Base-by-base conservation (phyloP, 768 basidiomycete species). In the Lentinula edodes region DNA sequence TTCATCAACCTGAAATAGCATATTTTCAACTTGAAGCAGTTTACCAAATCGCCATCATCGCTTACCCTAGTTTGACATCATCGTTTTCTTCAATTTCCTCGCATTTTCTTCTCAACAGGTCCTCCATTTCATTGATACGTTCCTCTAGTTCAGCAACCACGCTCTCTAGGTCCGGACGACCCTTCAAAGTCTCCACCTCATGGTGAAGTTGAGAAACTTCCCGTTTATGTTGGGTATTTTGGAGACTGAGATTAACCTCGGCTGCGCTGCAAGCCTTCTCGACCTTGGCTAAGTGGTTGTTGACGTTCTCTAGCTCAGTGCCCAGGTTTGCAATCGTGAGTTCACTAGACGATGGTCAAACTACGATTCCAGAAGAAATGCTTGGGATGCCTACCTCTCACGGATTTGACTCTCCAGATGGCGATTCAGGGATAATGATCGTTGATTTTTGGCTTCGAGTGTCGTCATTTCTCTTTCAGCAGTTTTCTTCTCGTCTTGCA, bases 71-170 rank as follows among this genome's bases (percentile, higher is more conserved):
- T 56, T 86, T 83, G 39, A 83, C 83, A 68, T 93, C 91, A 66
- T 93, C 91, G 60, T 93, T 90, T 66, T 88, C 89, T 68, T 93
- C 91, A 60, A 93, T 90, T 73, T 93, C 91, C 13, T 78, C 71
- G 62, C 87, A 89, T 71, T 91, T 93, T 46, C 73, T 76, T 61
- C 79, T 79, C 48, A 93, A 74, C 48, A 90, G 74, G 50, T 85
- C 84, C 65, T 93, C 91, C 86, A 91, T 87, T 69, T 91, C 89
- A 39, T 76, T 80, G 66, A 86, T 89, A 64, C 82, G 83, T 68
- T 89, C 88, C 68, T 87, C 81, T 41, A 92, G 76, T 61, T 88
- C 85, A 2, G 73, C 73, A 8, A 91, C 69, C 18, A 77, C 79
- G 6, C 79, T 75, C 61, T 83, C 81, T 32, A 89, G 76, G 62